These are phyloP conservation scores for Mortierella sp. DNA, from an alignment of 371 early-diverging fungal species.

Conservation along the genomic window DNA sequence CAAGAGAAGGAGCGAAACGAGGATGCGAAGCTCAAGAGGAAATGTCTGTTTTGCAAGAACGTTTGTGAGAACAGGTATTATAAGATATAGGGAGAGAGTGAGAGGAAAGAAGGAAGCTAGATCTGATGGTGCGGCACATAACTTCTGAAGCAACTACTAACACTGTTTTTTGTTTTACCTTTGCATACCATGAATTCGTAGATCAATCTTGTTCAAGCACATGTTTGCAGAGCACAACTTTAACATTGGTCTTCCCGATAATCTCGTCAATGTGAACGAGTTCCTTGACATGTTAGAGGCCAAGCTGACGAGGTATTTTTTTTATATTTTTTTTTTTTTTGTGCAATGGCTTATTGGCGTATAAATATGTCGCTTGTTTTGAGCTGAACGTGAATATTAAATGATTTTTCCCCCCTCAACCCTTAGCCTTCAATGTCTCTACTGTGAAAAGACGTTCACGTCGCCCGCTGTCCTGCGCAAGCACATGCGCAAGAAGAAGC, in stretches of 20 bases:
- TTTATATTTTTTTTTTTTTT: not conserved
- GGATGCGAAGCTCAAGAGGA: slow-evolving; percentile 75
- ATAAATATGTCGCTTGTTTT: too few species aligned
- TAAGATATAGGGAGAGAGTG: too few species aligned
- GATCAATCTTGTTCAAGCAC: slow-evolving; percentile 81
- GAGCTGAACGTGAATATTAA: not conserved
- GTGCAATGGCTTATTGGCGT: too few species aligned
- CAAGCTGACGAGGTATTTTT: slow-evolving; percentile 74
- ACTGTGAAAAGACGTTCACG: slow-evolving; percentile 95
- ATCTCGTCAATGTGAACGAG: slow-evolving; percentile 88
- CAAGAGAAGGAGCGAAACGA: slow-evolving; percentile 86
- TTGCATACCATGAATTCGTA: slow-evolving; percentile 25
- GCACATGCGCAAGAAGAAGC: slow-evolving; percentile 99
- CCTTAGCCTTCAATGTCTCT: slow-evolving; percentile 86
- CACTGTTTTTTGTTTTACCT: not conserved
- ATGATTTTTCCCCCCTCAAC: not conserved
- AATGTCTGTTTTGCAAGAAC: slow-evolving; percentile 94
- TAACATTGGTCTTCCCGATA: slow-evolving; percentile 94
- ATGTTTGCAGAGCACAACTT: slow-evolving; percentile 94
- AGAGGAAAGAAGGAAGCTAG: not conserved
- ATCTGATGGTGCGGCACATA: too few species aligned
- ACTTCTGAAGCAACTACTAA: too few species aligned
- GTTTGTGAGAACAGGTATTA: slow-evolving; percentile 75
- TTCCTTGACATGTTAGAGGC: slow-evolving; percentile 84
- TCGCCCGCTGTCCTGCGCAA: slow-evolving; percentile 89